Evolutionary conservation across 2,329 filamentous ascomycete species (phyloP).

Genomic region (Curvularia lunata): DNA sequence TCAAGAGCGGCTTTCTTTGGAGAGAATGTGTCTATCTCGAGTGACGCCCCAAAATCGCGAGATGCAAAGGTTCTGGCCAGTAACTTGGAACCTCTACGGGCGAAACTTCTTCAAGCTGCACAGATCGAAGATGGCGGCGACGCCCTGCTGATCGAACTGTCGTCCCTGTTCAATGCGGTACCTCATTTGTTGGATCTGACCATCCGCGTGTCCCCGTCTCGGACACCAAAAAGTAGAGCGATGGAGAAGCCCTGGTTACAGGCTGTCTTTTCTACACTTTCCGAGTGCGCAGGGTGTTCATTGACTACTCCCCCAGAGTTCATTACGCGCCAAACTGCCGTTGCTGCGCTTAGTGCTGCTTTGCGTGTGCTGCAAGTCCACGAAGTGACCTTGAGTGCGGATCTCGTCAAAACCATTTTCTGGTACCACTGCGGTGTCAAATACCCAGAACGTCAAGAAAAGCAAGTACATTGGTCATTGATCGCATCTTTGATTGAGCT

Average conservation of each 20-base stretch:
- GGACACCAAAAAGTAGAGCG: conserved; percentile 49
- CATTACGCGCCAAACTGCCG: conserved; percentile 24
- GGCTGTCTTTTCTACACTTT: conserved; percentile 47
- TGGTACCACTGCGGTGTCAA: conserved; percentile 46
- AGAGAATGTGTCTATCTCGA: conserved; percentile 11
- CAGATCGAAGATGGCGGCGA: conserved; percentile 40
- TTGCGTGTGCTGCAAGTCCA: conserved; percentile 34
- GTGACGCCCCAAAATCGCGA: conserved; percentile 4
- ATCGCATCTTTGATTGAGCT: conserved; percentile 43
- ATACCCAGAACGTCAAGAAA: conserved; percentile 28
- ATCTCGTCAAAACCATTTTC: conserved; percentile 40
- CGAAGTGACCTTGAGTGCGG: conserved; percentile 34
- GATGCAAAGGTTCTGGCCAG: conserved; percentile 27
- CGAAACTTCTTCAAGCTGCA: conserved; percentile 40
- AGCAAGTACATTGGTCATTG: conserved; percentile 38
- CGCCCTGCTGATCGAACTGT: conserved; percentile 27
- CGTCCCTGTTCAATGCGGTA: conserved; percentile 35
- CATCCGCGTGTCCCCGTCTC: conserved; percentile 50
- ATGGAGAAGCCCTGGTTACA: conserved; percentile 56
- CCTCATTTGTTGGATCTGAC: conserved; percentile 50
- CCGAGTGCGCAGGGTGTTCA: conserved; percentile 44
- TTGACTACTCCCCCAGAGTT: conserved; percentile 32
- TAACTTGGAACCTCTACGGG: conserved; percentile 37
- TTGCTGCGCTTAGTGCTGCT: conserved; percentile 34
- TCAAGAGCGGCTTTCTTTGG: conserved; percentile 48